A percentile compares a stretch with the other conserved stretches of the same genome.
These are phyloP conservation scores for Ploettnerulaceae sp. DNA, from an alignment of 2,329 filamentous ascomycete species.

Conservation along the genomic window DNA sequence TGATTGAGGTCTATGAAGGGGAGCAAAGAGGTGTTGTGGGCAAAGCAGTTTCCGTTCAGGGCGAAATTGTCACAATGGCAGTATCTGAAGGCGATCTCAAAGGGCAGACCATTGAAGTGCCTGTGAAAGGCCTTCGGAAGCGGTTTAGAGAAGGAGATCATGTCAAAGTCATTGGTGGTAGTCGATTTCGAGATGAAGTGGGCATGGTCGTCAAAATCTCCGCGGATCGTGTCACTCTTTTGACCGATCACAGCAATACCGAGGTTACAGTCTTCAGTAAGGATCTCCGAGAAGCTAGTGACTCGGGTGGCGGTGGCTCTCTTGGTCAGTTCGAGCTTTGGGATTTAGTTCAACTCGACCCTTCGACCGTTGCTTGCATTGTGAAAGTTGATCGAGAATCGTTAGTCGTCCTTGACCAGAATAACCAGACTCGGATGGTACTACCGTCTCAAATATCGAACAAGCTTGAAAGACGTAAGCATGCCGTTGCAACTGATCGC, in stretches of 20 bases:
- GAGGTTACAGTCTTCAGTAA: constrained; percentile 98
- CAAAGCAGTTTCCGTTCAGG: constrained; percentile 77
- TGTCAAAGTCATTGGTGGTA: constrained; percentile 96
- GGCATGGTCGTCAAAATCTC: constrained; percentile 94
- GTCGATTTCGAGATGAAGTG: constrained; percentile 89
- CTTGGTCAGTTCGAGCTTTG: constrained; percentile 88
- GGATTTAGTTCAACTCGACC: constrained; percentile 90
- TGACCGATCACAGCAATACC: constrained; percentile 87
- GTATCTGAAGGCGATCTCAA: constrained; percentile 78
- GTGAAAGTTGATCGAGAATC: constrained; percentile 95
- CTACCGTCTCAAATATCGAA: constrained; percentile 91
- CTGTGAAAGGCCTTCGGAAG: constrained; percentile 87
- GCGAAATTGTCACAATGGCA: constrained; percentile 84
- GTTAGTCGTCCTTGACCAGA: constrained; percentile 83
- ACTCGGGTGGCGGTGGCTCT: constrained; percentile 79
- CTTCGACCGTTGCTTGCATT: constrained; percentile 86
- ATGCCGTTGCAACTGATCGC: constrained; percentile 85
- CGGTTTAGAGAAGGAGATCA: constrained; percentile 91
- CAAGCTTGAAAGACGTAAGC: constrained; percentile 75
- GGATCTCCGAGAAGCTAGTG: constrained; percentile 87
- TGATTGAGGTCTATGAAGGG: constrained; percentile 93
- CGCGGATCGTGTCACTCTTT: constrained; percentile 85
- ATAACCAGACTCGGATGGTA: constrained; percentile 73
- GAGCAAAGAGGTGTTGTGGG: constrained; percentile 91
- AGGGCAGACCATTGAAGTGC: constrained; percentile 86